phyloP scores from a whole-genome alignment of 352 stramenopile genomes.

The Globisporangium irregulare region DNA sequence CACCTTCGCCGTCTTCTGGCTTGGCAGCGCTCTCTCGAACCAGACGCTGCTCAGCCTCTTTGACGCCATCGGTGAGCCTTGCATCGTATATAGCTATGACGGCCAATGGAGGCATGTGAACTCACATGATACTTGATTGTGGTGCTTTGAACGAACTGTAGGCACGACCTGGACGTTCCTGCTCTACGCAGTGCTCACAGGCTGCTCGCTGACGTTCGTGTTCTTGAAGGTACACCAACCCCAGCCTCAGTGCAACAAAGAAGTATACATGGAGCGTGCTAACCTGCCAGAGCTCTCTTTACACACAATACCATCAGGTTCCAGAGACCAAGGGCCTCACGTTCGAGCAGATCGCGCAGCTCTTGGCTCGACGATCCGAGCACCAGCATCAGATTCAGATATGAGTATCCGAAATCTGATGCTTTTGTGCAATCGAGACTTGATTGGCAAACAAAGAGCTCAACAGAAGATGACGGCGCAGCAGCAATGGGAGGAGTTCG shows the following conservation, averaged over 20 bases:
- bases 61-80: constrained; percentile 34
- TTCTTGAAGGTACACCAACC: constrained; percentile 38
- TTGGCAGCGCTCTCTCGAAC: constrained; percentile 64
- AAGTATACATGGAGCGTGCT: not conserved
- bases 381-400: constrained; percentile 5
- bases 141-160: not conserved
- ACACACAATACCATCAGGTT: constrained; percentile 25
- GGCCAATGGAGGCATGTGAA: not conserved
- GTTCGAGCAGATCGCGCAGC: constrained; percentile 61
- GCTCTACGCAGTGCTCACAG: constrained; percentile 47
- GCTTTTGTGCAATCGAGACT: not conserved
- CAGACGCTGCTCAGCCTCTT: constrained; percentile 68
- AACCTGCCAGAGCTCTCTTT: not conserved
- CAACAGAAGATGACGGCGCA: not conserved
- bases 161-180: constrained; percentile 49
- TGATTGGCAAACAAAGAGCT: not conserved
- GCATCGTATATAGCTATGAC: not conserved
- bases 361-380: constrained; percentile 27
- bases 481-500: constrained; percentile 68
- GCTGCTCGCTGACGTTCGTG: constrained; percentile 44
- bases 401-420: not conserved
- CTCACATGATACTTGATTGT: not conserved
- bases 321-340: constrained; percentile 61
- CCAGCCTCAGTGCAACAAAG: not conserved
- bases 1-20: constrained; percentile 71